Conservation (phyloP, 306 rosid genomes). For the Castanea sativa region DNA sequence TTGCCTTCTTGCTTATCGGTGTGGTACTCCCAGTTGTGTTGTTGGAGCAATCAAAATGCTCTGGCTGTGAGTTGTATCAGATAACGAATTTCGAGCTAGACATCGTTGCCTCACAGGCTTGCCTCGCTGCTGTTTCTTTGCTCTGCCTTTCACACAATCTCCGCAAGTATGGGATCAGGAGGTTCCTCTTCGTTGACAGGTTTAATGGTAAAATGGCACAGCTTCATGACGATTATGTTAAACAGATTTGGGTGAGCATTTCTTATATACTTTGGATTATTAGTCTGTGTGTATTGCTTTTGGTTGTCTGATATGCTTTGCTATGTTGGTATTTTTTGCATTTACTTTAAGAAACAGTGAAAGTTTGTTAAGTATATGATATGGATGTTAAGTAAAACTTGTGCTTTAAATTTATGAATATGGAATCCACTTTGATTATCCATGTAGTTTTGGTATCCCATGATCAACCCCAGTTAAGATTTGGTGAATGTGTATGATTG, state of each 20-base stretch:
- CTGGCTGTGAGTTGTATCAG: slow-evolving; percentile 44
- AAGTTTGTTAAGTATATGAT: too few species aligned
- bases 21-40: slow-evolving; percentile 49
- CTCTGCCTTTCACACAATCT: slow-evolving; percentile 61
- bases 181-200: slow-evolving; percentile 73
- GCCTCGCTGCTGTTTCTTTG: slow-evolving; percentile 70
- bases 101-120: slow-evolving; percentile 66
- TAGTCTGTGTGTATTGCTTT: background rate
- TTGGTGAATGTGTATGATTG: background rate
- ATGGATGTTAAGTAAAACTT: background rate
- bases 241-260: slow-evolving; percentile 56
- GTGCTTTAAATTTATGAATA: background rate
- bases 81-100: slow-evolving; percentile 54
- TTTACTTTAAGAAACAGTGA: too few species aligned
- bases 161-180: slow-evolving; percentile 61
- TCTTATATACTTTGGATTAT: background rate
- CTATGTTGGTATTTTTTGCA: background rate
- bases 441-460: background rate
- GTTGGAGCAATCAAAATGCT: slow-evolving; percentile 35
- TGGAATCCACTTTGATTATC: background rate
- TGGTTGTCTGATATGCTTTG: background rate
- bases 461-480: background rate
- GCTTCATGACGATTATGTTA: slow-evolving; percentile 48
- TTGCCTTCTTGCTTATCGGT: slow-evolving; percentile 39
- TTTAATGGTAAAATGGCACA: slow-evolving; percentile 39